Evolutionary conservation across 305 asterid genomes (phyloP).

Genomic region (Rubia peregrina): DNA sequence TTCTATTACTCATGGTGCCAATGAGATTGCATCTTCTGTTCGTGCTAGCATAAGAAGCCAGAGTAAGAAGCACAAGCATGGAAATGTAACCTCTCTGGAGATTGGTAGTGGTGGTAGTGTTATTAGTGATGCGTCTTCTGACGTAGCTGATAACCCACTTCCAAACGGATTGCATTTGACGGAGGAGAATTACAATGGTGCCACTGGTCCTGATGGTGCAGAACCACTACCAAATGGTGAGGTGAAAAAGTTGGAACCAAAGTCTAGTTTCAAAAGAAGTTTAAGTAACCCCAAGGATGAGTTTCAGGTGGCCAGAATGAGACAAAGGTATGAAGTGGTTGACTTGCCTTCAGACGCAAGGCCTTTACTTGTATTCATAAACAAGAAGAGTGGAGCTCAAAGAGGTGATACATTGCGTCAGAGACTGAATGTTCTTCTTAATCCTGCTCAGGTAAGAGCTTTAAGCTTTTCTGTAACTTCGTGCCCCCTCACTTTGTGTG

Average conservation of each 20-base stretch:
- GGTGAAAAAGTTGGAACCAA: constrained; percentile 40
- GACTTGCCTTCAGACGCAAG: constrained; percentile 92
- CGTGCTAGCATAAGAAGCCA: constrained; percentile 88
- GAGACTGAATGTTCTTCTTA: constrained; percentile 71
- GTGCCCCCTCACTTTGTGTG: not conserved
- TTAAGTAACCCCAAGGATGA: constrained; percentile 59
- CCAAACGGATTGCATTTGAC: constrained; percentile 40
- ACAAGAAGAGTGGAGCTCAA: constrained; percentile 98
- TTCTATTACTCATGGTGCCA: constrained; percentile 93
- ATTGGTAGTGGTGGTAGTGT: constrained; percentile 40
- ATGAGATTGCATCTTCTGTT: constrained; percentile 92
- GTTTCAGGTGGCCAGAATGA: constrained; percentile 39
- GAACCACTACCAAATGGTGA: constrained; percentile 42
- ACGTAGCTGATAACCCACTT: constrained; percentile 37
- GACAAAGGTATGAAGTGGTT: constrained; percentile 68
- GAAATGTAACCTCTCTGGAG: constrained; percentile 46
- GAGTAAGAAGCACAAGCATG: constrained; percentile 65
- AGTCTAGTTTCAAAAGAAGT: constrained; percentile 56
- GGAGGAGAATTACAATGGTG: constrained; percentile 50
- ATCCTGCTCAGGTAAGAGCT: constrained; percentile 84
- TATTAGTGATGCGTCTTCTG: constrained; percentile 48
- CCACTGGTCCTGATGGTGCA: constrained; percentile 33
- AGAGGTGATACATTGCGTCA: constrained; percentile 78
- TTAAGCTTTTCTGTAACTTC: not conserved
- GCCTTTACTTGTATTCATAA: constrained; percentile 77